A percentile compares a stretch with the other conserved stretches of the same genome.
Evolutionary conservation across 1,284 basidiomycete species (phyloP).

Genomic region (Gomphus bonarii): DNA sequence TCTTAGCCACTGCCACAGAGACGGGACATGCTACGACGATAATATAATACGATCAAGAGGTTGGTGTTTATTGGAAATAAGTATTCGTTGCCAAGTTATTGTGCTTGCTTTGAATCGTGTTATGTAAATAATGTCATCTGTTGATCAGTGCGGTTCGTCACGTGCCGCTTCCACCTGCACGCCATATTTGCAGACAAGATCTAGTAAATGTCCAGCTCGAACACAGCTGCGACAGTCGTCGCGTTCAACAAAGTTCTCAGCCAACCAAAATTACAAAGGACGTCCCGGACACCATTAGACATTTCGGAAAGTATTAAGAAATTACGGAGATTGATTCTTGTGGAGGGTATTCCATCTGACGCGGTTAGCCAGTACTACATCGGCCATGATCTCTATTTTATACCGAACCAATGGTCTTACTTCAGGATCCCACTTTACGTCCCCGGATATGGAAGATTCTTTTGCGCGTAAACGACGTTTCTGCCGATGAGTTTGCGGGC

Average conservation of each 20-base stretch:
- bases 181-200: too few relatives aligned
- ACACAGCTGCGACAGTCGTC: conserved; percentile 5
- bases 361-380: conserved; percentile 29
- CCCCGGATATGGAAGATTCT: conserved; percentile 90
- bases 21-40: not conserved
- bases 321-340: conserved; percentile 72
- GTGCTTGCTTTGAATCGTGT: not conserved
- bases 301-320: conserved; percentile 75
- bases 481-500: conserved; percentile 66
- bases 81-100: not conserved
- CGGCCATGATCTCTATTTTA: not conserved
- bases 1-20: conserved; percentile 16
- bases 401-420: not conserved
- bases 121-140: not conserved
- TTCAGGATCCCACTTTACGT: conserved; percentile 62
- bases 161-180: not conserved
- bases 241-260: conserved; percentile 68
- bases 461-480: conserved; percentile 67
- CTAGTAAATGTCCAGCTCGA: not conserved
- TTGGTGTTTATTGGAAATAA: not conserved
- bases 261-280: conserved; percentile 57
- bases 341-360: conserved; percentile 76
- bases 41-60: not conserved
- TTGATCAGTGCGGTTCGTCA: not conserved
- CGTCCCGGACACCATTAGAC: conserved; percentile 47